These are phyloP conservation scores for Astragalus membranaceus DNA, from an alignment of 306 rosid genomes.

Conservation along the genomic window DNA sequence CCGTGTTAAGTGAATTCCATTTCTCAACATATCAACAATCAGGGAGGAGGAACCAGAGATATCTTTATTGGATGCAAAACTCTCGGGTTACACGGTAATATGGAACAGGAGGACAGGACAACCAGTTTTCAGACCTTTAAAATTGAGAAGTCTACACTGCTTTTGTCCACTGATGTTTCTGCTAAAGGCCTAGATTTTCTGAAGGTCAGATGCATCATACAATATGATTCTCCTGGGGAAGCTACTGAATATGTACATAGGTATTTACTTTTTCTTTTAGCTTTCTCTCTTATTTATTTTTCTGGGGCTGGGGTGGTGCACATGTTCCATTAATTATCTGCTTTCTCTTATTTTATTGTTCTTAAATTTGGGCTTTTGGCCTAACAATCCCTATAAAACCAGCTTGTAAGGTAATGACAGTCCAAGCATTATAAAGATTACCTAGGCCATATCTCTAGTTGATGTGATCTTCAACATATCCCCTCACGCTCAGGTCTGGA, in stretches of 20 bases:
- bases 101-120: conserved; percentile 78
- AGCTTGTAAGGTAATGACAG: no score
- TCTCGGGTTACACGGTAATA: conserved; percentile 82
- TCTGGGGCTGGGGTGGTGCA: no score
- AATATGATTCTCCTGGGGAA: conserved; percentile 96
- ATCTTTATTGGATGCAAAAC: conserved; percentile 57
- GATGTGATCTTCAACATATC: no score
- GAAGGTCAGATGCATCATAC: conserved; percentile 75
- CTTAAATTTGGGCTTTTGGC: no score
- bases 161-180: conserved; percentile 82
- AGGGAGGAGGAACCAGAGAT: conserved; percentile 41
- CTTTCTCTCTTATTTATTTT: background rate
- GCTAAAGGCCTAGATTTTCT: conserved; percentile 97
- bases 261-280: conserved; percentile 31
- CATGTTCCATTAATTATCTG: no score
- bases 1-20: conserved; percentile 60
- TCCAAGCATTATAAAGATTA: no score
- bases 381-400: no score
- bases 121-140: conserved; percentile 67
- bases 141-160: conserved; percentile 71
- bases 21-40: conserved; percentile 36
- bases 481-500: no score
- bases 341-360: no score
- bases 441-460: no score
- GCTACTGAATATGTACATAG: conserved; percentile 96